Evolutionary conservation across 2,329 filamentous ascomycete species (phyloP).

Genomic region (Aureobasidium musti): DNA sequence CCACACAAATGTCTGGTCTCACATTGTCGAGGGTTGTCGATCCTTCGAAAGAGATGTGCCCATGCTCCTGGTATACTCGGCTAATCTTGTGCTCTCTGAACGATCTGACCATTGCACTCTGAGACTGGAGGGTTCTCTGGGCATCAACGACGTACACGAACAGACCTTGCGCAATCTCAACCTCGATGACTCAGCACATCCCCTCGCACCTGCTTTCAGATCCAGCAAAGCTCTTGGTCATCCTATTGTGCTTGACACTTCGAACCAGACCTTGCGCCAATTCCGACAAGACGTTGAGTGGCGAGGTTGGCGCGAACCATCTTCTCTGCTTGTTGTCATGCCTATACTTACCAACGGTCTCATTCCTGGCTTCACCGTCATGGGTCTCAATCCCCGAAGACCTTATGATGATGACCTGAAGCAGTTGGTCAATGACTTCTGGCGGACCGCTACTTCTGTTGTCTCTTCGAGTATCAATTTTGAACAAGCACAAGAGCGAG

Average conservation of each 20-base stretch:
- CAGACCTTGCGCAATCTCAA: background rate
- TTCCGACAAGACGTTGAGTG: background rate
- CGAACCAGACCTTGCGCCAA: background rate
- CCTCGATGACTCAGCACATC: background rate
- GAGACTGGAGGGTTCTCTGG: background rate
- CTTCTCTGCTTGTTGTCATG: background rate
- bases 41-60: conserved; percentile 11
- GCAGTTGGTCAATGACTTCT: conserved; percentile 6
- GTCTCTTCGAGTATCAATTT: background rate
- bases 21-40: conserved; percentile 6
- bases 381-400: conserved; percentile 14
- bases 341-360: conserved; percentile 7
- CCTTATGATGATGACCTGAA: conserved; percentile 19
- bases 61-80: conserved; percentile 12
- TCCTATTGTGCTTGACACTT: conserved; percentile 6
- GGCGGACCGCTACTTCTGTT: background rate
- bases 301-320: conserved; percentile 6
- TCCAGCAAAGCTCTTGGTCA: conserved; percentile 6
- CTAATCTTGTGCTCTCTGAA: background rate
- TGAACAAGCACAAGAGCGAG: conserved; percentile 3
- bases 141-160: background rate
- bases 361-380: conserved; percentile 2
- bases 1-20: background rate
- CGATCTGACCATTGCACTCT: background rate
- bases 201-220: background rate